Evolutionary conservation across 495 filamentous ascomycete genomes (phyloP).

Genomic region (Hypoxylon crocopeplum): DNA sequence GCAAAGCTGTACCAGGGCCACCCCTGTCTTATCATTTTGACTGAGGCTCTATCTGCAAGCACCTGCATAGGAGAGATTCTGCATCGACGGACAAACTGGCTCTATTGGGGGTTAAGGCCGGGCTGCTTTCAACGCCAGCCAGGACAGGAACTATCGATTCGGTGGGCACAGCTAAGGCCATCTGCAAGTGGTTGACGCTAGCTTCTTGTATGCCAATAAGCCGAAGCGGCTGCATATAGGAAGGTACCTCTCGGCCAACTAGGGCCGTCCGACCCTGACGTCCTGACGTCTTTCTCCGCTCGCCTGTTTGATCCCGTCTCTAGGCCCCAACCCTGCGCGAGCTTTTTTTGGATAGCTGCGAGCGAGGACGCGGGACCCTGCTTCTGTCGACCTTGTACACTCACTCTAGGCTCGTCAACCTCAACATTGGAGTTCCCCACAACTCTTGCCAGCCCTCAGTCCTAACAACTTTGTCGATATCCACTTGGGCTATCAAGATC

Average conservation of each 20-base stretch:
- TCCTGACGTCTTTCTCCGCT: not conserved
- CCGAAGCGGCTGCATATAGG: not conserved
- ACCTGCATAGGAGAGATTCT: too few species aligned
- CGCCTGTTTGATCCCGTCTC: constrained; percentile 20
- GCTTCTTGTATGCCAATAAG: too few species aligned
- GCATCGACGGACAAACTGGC: too few species aligned
- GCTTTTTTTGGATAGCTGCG: constrained; percentile 14
- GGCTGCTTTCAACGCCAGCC: too few species aligned
- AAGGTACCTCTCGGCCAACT: too few species aligned
- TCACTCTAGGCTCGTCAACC: constrained; percentile 2
- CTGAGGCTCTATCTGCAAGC: constrained; percentile 17
- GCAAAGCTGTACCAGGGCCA: constrained; percentile 21
- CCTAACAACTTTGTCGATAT: not conserved
- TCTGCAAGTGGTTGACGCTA: too few species aligned
- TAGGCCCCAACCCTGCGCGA: constrained; percentile 8
- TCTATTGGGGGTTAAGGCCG: too few species aligned
- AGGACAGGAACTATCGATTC: too few species aligned
- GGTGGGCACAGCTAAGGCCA: too few species aligned
- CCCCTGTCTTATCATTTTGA: constrained; percentile 20
- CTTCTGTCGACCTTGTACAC: constrained; percentile 8
- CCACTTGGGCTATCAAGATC: constrained; percentile 14
- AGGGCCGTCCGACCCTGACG: too few species aligned
- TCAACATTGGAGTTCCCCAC: constrained; percentile 2
- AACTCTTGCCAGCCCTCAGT: not conserved
- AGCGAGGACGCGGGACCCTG: constrained; percentile 24